These are phyloP conservation scores for Microstegium vimineum DNA, from an alignment of 176 grass and related monocot genomes.

Conservation along the genomic window DNA sequence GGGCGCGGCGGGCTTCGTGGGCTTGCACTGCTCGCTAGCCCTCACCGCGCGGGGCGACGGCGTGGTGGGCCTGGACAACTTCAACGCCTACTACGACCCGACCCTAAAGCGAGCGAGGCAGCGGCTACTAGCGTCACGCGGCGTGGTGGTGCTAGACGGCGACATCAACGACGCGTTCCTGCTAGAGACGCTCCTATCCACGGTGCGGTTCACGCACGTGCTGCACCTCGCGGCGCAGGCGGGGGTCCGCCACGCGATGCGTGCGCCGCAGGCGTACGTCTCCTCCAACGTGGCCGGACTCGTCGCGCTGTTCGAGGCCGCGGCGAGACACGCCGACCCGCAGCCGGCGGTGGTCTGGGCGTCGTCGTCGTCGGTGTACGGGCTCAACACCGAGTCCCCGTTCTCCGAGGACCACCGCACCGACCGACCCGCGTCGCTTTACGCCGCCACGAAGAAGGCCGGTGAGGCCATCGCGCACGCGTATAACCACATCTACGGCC, in stretches of 20 bases:
- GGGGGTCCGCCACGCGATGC: constrained; percentile 83
- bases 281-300: constrained; percentile 91
- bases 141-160: constrained; percentile 55
- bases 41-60: constrained; percentile 73
- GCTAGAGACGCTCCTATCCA: constrained; percentile 50
- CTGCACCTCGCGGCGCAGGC: constrained; percentile 98
- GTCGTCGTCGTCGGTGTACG: constrained; percentile 92
- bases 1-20: constrained; percentile 79
- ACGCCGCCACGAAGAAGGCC: constrained; percentile 98
- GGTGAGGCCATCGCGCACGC: constrained; percentile 95
- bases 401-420: constrained; percentile 97
- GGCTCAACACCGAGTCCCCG: constrained; percentile 64
- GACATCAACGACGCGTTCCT: constrained; percentile 83
- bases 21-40: constrained; percentile 79
- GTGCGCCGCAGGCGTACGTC: constrained; percentile 78
- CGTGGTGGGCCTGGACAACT: constrained; percentile 92
- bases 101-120: constrained; percentile 82
- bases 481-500: constrained; percentile 98
- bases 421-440: constrained; percentile 78
- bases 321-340: constrained; percentile 67
- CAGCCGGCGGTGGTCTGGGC: constrained; percentile 97
- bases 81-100: constrained; percentile 91
- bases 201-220: constrained; percentile 70
- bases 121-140: constrained; percentile 46
- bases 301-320: constrained; percentile 68